Conservation (phyloP, 441 rosid genomes). For the Erysimum pusillum region DNA sequence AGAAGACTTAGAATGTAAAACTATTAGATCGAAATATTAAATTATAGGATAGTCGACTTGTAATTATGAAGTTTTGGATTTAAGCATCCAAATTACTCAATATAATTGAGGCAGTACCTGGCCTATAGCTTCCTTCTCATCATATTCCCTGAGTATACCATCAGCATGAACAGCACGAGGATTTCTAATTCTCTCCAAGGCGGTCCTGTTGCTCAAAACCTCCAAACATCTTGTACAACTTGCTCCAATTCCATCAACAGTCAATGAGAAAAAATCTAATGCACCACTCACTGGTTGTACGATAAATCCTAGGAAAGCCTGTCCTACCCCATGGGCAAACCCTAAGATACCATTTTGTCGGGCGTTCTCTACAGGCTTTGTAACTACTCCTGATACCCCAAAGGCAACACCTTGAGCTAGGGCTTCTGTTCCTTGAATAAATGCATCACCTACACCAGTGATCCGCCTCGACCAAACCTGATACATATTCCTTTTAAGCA, state of each 20-base stretch:
- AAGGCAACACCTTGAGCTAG: slow-evolving; percentile 99
- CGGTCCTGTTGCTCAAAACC: slow-evolving; percentile 71
- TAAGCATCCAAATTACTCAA: slow-evolving; percentile 17
- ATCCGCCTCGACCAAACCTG: slow-evolving; percentile 97
- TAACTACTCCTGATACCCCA: slow-evolving; percentile 98
- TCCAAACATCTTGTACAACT: slow-evolving; percentile 95
- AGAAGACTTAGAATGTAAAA: slow-evolving; percentile 15
- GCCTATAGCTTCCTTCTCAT: slow-evolving; percentile 93
- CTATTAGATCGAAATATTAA: slow-evolving; percentile 16
- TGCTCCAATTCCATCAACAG: slow-evolving; percentile 97
- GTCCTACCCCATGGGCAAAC: slow-evolving; percentile 98
- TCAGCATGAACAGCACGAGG: slow-evolving; percentile 91
- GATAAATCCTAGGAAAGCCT: slow-evolving; percentile 84
- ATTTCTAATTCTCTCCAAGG: slow-evolving; percentile 83
- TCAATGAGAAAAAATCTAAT: slow-evolving; percentile 92
- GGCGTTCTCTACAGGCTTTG: slow-evolving; percentile 95
- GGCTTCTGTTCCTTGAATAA: slow-evolving; percentile 98
- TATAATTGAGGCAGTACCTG: slow-evolving; percentile 64
- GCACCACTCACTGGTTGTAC: slow-evolving; percentile 99
- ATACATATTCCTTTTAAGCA: slow-evolving; percentile 33
- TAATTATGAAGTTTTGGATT: slow-evolving; percentile 17
- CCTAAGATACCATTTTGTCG: slow-evolving; percentile 89
- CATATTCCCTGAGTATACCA: slow-evolving; percentile 82
- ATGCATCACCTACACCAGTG: slow-evolving; percentile 96
- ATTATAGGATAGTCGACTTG: not conserved